Evolutionary conservation across 1,139 yeast species (phyloP).

Genomic region (Debaryomyces fabryi): DNA sequence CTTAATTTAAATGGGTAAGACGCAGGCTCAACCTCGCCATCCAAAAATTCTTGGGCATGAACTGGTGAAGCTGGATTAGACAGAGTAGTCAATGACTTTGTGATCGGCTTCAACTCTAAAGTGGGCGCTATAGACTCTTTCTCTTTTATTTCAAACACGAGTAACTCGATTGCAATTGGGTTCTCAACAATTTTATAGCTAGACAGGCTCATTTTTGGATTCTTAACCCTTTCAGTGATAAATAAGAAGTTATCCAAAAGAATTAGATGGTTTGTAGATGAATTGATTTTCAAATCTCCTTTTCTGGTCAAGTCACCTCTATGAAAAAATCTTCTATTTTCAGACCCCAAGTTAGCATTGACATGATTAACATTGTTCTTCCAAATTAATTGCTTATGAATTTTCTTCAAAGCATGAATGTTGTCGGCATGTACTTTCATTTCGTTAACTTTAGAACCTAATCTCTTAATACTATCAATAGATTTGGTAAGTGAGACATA

Average conservation of each 20-base stretch:
- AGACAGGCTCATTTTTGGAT: conserved; percentile 25
- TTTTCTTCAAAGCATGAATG: conserved; percentile 47
- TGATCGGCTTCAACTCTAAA: conserved; percentile 24
- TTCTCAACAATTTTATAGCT: conserved; percentile 52
- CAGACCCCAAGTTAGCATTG: conserved; percentile 56
- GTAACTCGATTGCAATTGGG: conserved; percentile 63
- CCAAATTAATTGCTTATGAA: conserved; percentile 54
- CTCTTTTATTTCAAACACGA: conserved; percentile 54
- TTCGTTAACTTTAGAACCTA: conserved; percentile 45
- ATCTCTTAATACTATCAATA: conserved; percentile 41
- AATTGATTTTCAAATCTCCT: conserved; percentile 62
- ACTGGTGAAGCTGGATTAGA: conserved; percentile 18
- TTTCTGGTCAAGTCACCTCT: conserved; percentile 65
- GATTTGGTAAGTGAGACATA: conserved; percentile 57
- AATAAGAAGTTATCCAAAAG: conserved; percentile 73
- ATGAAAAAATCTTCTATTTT: conserved; percentile 57
- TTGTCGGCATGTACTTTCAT: conserved; percentile 61
- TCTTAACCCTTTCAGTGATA: conserved; percentile 56
- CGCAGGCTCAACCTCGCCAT: conserved; percentile 39
- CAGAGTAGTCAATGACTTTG: conserved; percentile 21
- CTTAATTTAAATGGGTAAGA: conserved; percentile 43
- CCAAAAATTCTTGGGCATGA: conserved; percentile 14
- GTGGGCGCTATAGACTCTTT: conserved; percentile 20
- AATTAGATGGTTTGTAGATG: conserved; percentile 55
- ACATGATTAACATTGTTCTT: conserved; percentile 41